Conservation (phyloP, 768 basidiomycete genomes). For the Xerocomellus amylosporus region DNA sequence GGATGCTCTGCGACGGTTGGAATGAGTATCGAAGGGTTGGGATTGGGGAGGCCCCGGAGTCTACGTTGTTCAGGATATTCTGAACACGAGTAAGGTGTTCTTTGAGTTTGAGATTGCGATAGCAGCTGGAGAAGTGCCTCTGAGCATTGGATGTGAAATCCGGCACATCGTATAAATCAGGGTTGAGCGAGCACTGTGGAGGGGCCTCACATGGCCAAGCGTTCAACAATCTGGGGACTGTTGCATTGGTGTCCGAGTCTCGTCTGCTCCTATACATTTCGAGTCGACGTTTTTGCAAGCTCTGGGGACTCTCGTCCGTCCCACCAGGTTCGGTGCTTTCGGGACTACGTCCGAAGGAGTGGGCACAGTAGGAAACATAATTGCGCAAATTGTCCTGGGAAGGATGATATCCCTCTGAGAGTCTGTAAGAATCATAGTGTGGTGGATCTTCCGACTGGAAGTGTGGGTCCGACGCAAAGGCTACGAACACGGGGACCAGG, state of each 20-base stretch:
- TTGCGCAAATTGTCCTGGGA: background rate
- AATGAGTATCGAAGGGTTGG: slow-evolving; percentile 7
- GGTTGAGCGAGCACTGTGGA: background rate
- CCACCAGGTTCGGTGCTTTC: background rate
- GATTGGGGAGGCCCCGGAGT: background rate
- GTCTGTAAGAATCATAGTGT: slow-evolving; percentile 1
- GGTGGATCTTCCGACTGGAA: slow-evolving; percentile 13
- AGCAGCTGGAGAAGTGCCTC: slow-evolving; percentile 13
- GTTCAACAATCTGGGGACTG: background rate
- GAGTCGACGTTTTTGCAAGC: background rate
- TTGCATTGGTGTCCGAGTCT: background rate
- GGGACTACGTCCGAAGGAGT: slow-evolving; percentile 1
- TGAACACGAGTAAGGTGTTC: slow-evolving; percentile 15
- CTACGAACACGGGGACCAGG: slow-evolving; percentile 15
- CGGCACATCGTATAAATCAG: background rate
- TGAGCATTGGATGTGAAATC: background rate
- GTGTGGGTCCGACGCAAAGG: slow-evolving; percentile 26
- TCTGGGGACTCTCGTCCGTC: background rate
- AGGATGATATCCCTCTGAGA: slow-evolving; percentile 9
- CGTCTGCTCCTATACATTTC: background rate
- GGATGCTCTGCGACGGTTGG: background rate
- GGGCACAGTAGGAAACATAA: background rate
- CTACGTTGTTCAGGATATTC: background rate
- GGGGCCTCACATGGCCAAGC: slow-evolving; percentile 15
- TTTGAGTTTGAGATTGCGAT: slow-evolving; percentile 14